A percentile compares a stretch with the other conserved stretches of the same genome.
Conservation (phyloP, 2,329 filamentous ascomycete species). For the Cordyceps pruinosa region DNA sequence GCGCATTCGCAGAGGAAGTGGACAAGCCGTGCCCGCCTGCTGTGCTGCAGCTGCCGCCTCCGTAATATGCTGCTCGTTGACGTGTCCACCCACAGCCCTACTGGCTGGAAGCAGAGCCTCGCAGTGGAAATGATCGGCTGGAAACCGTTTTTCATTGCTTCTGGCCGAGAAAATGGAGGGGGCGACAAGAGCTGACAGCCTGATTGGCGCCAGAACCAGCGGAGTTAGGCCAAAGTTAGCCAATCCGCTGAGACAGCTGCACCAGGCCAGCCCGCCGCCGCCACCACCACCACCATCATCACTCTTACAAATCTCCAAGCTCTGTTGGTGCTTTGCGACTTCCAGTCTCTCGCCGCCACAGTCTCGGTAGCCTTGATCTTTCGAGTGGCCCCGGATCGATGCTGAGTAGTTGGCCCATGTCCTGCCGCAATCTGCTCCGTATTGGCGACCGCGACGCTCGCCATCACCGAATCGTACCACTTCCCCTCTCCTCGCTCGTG, state of each 20-base stretch:
- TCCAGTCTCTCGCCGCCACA: not conserved
- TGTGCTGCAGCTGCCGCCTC: not conserved
- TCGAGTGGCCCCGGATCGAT: not conserved
- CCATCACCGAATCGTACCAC: not conserved
- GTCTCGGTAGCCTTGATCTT: not conserved
- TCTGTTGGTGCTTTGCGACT: not conserved
- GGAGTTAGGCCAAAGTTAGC: no score
- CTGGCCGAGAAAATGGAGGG: not conserved
- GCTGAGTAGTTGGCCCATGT: not conserved
- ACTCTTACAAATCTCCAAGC: not conserved
- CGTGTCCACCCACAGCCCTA: conserved; percentile 6
- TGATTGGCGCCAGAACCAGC: not conserved
- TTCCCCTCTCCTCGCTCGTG: conserved; percentile 1
- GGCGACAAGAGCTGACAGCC: not conserved
- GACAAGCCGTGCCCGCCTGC: not conserved
- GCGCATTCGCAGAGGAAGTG: not conserved
- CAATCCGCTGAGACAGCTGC: not conserved
- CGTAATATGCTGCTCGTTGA: not conserved
- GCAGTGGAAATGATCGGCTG: not conserved
- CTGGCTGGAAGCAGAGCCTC: not conserved
- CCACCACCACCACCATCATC: not conserved
- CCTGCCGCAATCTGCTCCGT: not conserved
- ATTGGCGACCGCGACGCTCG: not conserved
- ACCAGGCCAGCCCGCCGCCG: not conserved
- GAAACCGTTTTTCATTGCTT: not conserved